These are phyloP conservation scores for Pythium oligandrum DNA, from an alignment of 352 stramenopile species.

Conservation along the genomic window DNA sequence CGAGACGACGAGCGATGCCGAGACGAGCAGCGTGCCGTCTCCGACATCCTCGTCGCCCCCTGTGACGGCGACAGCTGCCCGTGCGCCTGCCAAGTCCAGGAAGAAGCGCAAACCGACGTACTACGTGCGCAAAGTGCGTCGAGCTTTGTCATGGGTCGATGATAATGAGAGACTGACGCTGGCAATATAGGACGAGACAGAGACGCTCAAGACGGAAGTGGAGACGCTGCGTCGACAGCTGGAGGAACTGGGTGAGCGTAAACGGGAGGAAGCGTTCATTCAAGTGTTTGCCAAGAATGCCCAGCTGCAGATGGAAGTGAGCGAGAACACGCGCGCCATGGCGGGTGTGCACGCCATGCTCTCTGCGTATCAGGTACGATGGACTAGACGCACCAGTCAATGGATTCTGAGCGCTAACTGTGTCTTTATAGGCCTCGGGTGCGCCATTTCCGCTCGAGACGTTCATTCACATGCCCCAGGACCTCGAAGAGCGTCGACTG, in stretches of 20 bases:
- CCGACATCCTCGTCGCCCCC: too few relatives aligned
- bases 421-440: too few relatives aligned
- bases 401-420: too few relatives aligned
- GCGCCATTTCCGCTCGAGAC: neutral
- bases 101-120: slow-evolving; percentile 24
- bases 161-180: neutral
- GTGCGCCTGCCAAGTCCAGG: neutral
- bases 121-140: slow-evolving; percentile 15
- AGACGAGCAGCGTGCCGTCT: too few relatives aligned
- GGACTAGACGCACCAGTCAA: too few relatives aligned
- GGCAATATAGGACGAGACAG: slow-evolving; percentile 10
- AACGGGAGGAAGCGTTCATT: slow-evolving; percentile 6
- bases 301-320: slow-evolving; percentile 1
- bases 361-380: slow-evolving; percentile 1
- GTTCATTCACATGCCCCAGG: neutral
- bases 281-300: slow-evolving; percentile 5
- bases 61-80: too few relatives aligned
- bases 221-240: slow-evolving; percentile 8
- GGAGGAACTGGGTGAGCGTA: slow-evolving; percentile 1
- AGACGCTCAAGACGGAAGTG: slow-evolving; percentile 13
- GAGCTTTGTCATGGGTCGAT: neutral
- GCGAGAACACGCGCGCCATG: slow-evolving; percentile 9
- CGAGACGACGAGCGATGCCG: too few relatives aligned
- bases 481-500: too few relatives aligned
- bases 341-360: slow-evolving; percentile 3